Base-by-base conservation (phyloP, 2,329 filamentous ascomycete species). In the Eurotiales sp. region DNA sequence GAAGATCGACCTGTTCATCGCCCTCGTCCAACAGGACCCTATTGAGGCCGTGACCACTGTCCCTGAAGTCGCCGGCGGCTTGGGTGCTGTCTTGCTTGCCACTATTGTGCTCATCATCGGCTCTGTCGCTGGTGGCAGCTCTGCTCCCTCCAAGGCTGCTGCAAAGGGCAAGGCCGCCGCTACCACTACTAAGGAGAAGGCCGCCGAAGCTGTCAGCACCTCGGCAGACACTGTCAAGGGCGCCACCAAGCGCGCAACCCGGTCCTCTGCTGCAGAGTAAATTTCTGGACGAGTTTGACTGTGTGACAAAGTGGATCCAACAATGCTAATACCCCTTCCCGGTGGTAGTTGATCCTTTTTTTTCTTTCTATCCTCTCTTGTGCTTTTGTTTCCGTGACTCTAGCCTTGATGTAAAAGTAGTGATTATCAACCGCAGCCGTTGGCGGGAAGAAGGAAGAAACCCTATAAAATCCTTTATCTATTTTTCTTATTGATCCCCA, bases 1-100 rank as follows among this genome's bases (percentile, higher is more conserved):
- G 85, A 97, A 96, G 84, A 71, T 95, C 56, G 86, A 95, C 62
- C 84, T 95, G 57, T 99, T 99, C 82, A 70, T 93, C 63, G 85
- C 85, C 62, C 85, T 97, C 64, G 88, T 85, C 69, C 83, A 89
- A 78, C 81, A 83, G 63, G 86, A 95, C 73, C 90, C 91, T 53
- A 64, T 96, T 59, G 79, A 90, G 75, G 91, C 91, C 48, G 77
- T 91, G 75, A 88, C 89, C 77, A 88, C 90, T 63, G 88, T 96
- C 58, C 93, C 93, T 59, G 93, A 96, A 76, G 86, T 95, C 61
- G 89, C 90, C 57, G 90, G 84, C 66, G 88, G 84, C 65, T 76
- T 95, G 64, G 87, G 78, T 65, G 87, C 85, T 59, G 70, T 90
- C 58, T 68, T 85, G 41, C 74, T 90, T 51, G 84, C 86, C 44